Evolutionary conservation across 371 early-diverging fungal species (phyloP).

Genomic region (Mucor racemosus): DNA sequence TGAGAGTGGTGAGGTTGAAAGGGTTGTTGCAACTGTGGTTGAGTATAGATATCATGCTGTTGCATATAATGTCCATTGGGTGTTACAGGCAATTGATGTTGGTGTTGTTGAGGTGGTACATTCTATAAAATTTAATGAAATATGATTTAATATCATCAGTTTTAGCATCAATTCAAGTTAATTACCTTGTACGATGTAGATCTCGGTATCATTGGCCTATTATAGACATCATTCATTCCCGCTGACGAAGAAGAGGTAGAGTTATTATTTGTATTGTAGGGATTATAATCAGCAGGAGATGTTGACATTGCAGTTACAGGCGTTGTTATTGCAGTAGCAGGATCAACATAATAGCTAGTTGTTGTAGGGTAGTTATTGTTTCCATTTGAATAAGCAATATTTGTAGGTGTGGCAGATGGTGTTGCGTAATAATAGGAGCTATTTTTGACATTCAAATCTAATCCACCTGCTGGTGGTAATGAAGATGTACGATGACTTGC

Average conservation of each 20-base stretch:
- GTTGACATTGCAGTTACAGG: not conserved
- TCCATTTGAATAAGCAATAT: not conserved
- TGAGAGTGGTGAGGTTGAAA: not conserved
- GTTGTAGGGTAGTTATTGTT: constrained; percentile 12
- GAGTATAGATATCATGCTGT: not conserved
- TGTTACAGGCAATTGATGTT: constrained; percentile 8
- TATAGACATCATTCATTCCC: constrained; percentile 9
- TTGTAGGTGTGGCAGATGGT: constrained; percentile 20
- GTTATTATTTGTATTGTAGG: constrained; percentile 8
- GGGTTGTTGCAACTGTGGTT: constrained; percentile 3
- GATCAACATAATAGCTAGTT: constrained; percentile 16
- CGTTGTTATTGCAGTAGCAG: not conserved
- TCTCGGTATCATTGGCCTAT: constrained; percentile 16
- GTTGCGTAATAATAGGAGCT: constrained; percentile 22
- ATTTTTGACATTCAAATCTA: constrained; percentile 12
- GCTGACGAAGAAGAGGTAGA: not conserved
- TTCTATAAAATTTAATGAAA: not conserved
- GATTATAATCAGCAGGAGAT: constrained; percentile 20
- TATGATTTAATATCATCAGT: not conserved
- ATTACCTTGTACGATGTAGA: constrained; percentile 28
- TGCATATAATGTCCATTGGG: constrained; percentile 12
- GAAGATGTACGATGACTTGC: constrained; percentile 22
- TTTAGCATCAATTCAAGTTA: not conserved
- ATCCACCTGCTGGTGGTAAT: constrained; percentile 9
- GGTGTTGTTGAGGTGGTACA: constrained; percentile 10